Conservation (phyloP, 306 rosid species). For the Cucumis cinereus region DNA sequence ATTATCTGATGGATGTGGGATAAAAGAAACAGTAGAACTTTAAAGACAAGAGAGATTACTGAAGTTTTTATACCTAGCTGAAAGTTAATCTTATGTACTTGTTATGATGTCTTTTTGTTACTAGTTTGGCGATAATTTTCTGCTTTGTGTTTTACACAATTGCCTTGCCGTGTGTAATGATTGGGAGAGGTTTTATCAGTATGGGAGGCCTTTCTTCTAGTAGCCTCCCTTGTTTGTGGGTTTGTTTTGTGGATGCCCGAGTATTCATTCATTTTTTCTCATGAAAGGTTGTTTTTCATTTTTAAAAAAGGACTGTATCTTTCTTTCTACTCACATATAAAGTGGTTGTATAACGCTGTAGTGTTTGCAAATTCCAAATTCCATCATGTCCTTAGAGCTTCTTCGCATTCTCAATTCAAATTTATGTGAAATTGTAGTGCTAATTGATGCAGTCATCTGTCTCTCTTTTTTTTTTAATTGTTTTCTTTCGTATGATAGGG, state of each 20-base stretch:
- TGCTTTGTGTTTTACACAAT: background rate
- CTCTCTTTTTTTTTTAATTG: background rate
- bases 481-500: slow-evolving; percentile 29
- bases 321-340: background rate
- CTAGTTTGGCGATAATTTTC: background rate
- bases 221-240: too few species aligned
- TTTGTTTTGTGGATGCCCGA: too few species aligned
- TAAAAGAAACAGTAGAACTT: background rate
- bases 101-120: background rate
- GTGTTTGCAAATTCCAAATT: background rate
- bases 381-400: background rate
- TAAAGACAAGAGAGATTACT: background rate
- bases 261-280: too few species aligned
- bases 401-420: background rate
- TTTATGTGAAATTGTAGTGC: background rate
- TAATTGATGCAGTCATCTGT: background rate
- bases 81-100: background rate
- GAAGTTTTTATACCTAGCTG: background rate
- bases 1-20: background rate
- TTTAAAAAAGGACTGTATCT: background rate
- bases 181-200: background rate
- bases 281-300: too few species aligned
- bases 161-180: background rate
- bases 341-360: background rate
- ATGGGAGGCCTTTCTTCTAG: too few species aligned